Evolutionary conservation across 768 basidiomycete species (phyloP), one percentile per base, ranked within the genome.

Genomic region (Leccinum incarnatum): DNA sequence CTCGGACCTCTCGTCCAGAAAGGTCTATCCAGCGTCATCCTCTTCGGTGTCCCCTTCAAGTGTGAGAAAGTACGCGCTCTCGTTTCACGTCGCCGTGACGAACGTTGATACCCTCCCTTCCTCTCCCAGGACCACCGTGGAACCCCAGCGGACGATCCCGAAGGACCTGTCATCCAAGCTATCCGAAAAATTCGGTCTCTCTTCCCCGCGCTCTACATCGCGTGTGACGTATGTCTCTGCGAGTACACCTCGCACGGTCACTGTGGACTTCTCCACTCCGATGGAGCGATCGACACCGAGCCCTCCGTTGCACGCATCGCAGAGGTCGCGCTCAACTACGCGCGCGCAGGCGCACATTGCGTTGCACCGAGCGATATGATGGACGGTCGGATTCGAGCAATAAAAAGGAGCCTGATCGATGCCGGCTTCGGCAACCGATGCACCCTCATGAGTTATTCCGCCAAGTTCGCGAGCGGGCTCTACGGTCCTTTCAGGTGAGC

Each of bases 281-380:
- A 94, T 64, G 87, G 88, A 12, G 87, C 87, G 3, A 91, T 98
- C 73, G 78, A 91, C 73, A 86, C 86, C 36, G 78, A 76, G 10
- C 86, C 86, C 17, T 95, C 93, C 21, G 91, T 93, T 12, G 78
- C 79, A n/a, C 88, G 97, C 60, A 89, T 99, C 60, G 93, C 93
- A 0, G 79, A 97, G 68, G 95, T 99, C 25, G 94, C 97, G 0
- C 79, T 98, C 49, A 86, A 82, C 68, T 99, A 99, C 64, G 97
- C 95, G 0, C 79, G 81, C 55, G 97, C 97, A 0, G 97, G 97
- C n/a, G 97, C 94, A 1, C 93, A 98, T 73, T 94, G 94, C 68
- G 95, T 99, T 57, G 97, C 97, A 2, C 97, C 97, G 7, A 97
- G 95, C 68, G 97, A 98, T 74, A 99, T 99, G 97, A 98, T 98